Base-by-base conservation (phyloP, 192 early-diverging fungal species). In the Powellomyces hirtus region DNA sequence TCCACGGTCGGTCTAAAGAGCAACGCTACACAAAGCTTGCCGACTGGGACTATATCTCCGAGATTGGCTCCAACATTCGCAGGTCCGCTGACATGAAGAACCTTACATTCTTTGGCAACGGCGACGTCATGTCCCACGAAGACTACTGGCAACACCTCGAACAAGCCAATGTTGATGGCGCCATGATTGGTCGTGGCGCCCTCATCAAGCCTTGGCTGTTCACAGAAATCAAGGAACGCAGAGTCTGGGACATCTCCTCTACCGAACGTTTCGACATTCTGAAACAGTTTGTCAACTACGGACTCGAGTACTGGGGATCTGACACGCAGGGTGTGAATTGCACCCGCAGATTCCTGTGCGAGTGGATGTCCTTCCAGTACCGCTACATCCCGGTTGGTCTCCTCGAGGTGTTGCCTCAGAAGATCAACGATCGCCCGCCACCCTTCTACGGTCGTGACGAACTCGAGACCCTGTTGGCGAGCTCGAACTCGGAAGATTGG, bases 121-220 rank as follows among this genome's bases (percentile, higher is more conserved):
- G 81, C 31, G 96, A 98, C 75, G 79, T 94, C 13, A 67, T 97
- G 8, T 87, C 86, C 66, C 91, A 85, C 49, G 84, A 92, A 64
- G 93, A 96, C 58, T 96, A 95, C 72, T 90, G 89, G 71, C 72
- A 68, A 0, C 82, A 88, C 26, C 64, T 90, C 63, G 84, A 92
- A 38, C 68, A 81, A 7, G 46, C 33, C 13, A 27, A 46, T 14
- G 52, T 58, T 18, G 91, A 93, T 66, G 94, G 94, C 6, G 73
- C 93, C 18, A 95, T 98, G 94, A 89, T 98, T 64, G 95, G 89
- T 3, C 85, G 96, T 26, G 92, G 92, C 3, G 94, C 92, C 4
- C 76, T 96, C 53, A 93, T 97, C 67, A 98, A 98, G 81, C 97
- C 97, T 3, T 98, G 97, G 97, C 84, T 98, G 1, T 98, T 98